Evolutionary conservation across 495 filamentous ascomycete genomes (phyloP), one percentile per base, ranked within the genome.

Genomic region (Podospora anserina): DNA sequence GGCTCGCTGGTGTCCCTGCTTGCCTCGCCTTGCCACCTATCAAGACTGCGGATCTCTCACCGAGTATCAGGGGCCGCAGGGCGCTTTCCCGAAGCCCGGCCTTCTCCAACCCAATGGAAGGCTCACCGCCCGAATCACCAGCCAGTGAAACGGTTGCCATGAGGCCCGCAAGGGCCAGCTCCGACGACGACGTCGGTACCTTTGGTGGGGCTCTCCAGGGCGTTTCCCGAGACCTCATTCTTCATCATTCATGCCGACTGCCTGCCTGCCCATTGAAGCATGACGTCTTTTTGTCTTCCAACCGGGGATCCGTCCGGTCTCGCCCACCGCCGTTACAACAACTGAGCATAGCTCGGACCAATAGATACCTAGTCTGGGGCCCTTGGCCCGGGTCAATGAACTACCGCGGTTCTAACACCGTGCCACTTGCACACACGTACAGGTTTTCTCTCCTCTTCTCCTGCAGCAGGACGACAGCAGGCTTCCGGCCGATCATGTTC

Each of bases 51-150:
- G 23, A 61, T 63, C 49, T 19, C 49, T 69, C 70, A 69, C 67
- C 67, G 60, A 66, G n/a, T 65, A 63, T 55, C 64, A 64, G 63
- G 69, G 67, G 39, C 62, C 19, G 65, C 70, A 68, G 20, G 32
- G 55, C 64, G 53, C 69, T 71, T 73, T 71, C 65, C 72, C 63
- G 69, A 74, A 65, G 72, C 66, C 67, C 70, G 64, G 28, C 66
- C 61, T 63, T 71, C 32, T 69, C 60, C 32, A 71, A 56, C 53
- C 27, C 53, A 63, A 34, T 63, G 39, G 23, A 66, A 44, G 53
- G 15, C 68, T 74, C 75, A 77, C 73, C 73, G 75, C 75, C 73
- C 70, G 66, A 66, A 66, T 53, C 26, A 58, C 23, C 55, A 58
- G 23, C 55, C 55, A 53, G 19, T 63, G 61, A 63, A 49, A 63